Evolutionary conservation across 768 basidiomycete genomes (phyloP).

Genomic region (Neoboletus magnificus): DNA sequence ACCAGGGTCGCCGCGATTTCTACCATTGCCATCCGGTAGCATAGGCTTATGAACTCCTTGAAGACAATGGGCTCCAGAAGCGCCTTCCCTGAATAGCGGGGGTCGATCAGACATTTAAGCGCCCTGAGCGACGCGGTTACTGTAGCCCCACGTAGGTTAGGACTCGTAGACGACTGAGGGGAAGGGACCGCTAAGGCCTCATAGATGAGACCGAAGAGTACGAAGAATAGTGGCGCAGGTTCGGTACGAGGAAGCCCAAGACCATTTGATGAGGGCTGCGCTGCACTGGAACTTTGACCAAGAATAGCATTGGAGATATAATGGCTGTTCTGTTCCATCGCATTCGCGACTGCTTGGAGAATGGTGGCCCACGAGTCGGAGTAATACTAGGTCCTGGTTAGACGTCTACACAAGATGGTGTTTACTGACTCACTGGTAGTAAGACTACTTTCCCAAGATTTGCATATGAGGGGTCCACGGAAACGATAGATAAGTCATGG

Average conservation of each 20-base stretch:
- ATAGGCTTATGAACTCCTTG: conserved; percentile 85
- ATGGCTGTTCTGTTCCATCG: conserved; percentile 69
- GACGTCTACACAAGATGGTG: neutral
- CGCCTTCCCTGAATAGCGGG: conserved; percentile 77
- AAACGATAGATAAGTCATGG: conserved; percentile 69
- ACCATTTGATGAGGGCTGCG: conserved; percentile 20
- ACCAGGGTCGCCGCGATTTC: conserved; percentile 71
- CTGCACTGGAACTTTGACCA: conserved; percentile 41
- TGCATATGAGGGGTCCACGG: conserved; percentile 79
- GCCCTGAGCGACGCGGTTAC: conserved; percentile 68
- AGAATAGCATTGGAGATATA: conserved; percentile 79
- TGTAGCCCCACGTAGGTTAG: conserved; percentile 42
- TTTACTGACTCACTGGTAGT: conserved; percentile 64
- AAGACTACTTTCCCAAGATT: conserved; percentile 89
- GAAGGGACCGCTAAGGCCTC: conserved; percentile 75
- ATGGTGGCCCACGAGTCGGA: conserved; percentile 76
- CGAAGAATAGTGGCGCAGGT: conserved; percentile 80
- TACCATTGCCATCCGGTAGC: conserved; percentile 87
- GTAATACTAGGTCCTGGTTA: conserved; percentile 65
- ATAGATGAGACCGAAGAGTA: conserved; percentile 91
- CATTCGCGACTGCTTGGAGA: conserved; percentile 78
- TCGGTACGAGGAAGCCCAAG: conserved; percentile 40
- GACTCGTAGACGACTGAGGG: conserved; percentile 48
- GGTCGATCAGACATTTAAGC: conserved; percentile 73
- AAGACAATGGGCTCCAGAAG: conserved; percentile 80